A percentile compares a stretch with the other conserved stretches of the same genome.
Conservation (phyloP, 495 filamentous ascomycete species). For the Podospora tetraspora region DNA sequence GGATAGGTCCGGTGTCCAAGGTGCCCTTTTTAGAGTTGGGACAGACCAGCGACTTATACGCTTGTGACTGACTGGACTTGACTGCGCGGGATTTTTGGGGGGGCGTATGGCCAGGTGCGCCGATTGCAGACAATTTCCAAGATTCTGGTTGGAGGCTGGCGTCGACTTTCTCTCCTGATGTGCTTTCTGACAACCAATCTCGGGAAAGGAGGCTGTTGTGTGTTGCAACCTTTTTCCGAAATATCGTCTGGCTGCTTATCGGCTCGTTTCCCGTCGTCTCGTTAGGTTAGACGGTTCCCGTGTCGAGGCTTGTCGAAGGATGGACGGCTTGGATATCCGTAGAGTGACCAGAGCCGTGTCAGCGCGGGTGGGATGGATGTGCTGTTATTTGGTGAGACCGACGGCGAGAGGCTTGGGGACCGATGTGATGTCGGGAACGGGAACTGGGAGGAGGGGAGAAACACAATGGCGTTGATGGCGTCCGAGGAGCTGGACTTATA, state of each 20-base stretch:
- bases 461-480: background rate
- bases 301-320: background rate
- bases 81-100: conserved; percentile 9
- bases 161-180: background rate
- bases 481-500: background rate
- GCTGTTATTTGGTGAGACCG: background rate
- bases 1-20: background rate
- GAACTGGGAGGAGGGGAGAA: background rate
- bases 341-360: background rate
- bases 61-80: background rate
- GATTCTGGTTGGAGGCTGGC: background rate
- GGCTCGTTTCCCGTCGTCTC: background rate
- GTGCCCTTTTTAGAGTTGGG: background rate
- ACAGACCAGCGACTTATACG: conserved; percentile 1
- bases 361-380: background rate
- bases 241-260: background rate
- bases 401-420: background rate
- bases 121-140: background rate
- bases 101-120: background rate
- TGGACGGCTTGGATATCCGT: background rate
- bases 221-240: background rate
- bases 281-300: background rate
- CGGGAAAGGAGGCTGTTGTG: background rate
- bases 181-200: background rate
- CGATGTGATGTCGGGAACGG: background rate